phyloP scores from a whole-genome alignment of 352 stramenopile species.

The Aphanomyces astaci region DNA sequence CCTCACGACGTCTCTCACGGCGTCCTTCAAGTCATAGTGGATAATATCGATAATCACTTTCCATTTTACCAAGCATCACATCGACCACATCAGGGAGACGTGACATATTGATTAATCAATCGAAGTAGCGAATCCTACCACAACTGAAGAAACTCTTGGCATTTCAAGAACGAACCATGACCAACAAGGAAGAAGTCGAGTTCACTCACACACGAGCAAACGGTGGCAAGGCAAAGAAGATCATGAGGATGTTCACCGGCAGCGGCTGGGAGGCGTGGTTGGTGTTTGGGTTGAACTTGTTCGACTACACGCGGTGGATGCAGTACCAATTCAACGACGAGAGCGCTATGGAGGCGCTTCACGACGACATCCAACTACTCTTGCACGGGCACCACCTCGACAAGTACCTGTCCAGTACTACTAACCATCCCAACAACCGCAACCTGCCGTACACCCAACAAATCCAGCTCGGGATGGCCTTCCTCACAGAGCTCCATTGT shows the following conservation, averaged over 20 bases:
- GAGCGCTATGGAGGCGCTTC: background rate
- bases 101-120: background rate
- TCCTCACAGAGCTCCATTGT: too few species aligned
- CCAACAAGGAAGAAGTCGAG: background rate
- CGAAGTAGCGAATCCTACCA: background rate
- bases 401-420: too few species aligned
- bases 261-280: background rate
- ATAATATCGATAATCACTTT: background rate
- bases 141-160: background rate
- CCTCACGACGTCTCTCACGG: too few species aligned
- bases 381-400: too few species aligned
- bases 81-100: background rate
- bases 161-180: background rate
- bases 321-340: background rate
- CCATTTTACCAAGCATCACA: background rate
- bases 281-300: background rate
- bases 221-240: background rate
- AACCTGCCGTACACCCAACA: too few species aligned
- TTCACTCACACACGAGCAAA: background rate
- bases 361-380: background rate
- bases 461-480: too few species aligned
- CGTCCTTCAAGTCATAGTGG: too few species aligned
- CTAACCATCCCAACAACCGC: too few species aligned
- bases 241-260: background rate
- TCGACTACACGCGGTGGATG: background rate